Evolutionary conservation across 768 basidiomycete genomes (phyloP).

Genomic region (Multifurca ochricompacta): DNA sequence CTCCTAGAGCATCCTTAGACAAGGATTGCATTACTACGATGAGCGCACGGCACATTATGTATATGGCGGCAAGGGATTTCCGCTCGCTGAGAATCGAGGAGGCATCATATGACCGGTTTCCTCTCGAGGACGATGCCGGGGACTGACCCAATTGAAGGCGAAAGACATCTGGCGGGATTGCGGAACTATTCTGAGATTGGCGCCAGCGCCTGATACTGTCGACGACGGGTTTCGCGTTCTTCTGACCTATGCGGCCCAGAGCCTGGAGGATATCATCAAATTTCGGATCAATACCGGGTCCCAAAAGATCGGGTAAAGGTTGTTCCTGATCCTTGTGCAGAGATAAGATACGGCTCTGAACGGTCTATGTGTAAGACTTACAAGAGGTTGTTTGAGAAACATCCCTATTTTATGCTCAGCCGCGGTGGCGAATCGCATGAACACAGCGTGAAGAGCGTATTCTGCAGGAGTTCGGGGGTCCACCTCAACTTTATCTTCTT

Average conservation of each 20-base stretch:
- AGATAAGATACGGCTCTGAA: background rate
- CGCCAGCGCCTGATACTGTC: constrained; percentile 87
- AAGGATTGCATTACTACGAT: constrained; percentile 67
- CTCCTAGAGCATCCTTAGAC: constrained; percentile 70
- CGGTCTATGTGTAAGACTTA: constrained; percentile 31
- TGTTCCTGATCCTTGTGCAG: constrained; percentile 56
- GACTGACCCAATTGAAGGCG: constrained; percentile 41
- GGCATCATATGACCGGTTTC: constrained; percentile 39
- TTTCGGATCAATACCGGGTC: constrained; percentile 60
- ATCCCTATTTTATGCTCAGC: constrained; percentile 75
- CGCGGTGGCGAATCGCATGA: constrained; percentile 74
- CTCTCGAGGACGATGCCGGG: constrained; percentile 24
- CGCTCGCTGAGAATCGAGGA: constrained; percentile 55
- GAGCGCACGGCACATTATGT: constrained; percentile 84
- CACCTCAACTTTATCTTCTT: constrained; percentile 59
- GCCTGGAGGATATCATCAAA: constrained; percentile 85
- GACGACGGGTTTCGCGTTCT: constrained; percentile 74
- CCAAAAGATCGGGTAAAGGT: constrained; percentile 59
- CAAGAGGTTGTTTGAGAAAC: constrained; percentile 62
- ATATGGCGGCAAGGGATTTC: constrained; percentile 75
- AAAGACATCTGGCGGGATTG: constrained; percentile 39
- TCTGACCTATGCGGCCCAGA: constrained; percentile 78
- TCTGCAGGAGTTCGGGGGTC: constrained; percentile 81
- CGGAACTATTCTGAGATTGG: constrained; percentile 60
- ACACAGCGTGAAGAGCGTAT: constrained; percentile 81